These are phyloP conservation scores for Talaromyces borbonicus DNA, from an alignment of 495 filamentous ascomycete species.

Conservation along the genomic window DNA sequence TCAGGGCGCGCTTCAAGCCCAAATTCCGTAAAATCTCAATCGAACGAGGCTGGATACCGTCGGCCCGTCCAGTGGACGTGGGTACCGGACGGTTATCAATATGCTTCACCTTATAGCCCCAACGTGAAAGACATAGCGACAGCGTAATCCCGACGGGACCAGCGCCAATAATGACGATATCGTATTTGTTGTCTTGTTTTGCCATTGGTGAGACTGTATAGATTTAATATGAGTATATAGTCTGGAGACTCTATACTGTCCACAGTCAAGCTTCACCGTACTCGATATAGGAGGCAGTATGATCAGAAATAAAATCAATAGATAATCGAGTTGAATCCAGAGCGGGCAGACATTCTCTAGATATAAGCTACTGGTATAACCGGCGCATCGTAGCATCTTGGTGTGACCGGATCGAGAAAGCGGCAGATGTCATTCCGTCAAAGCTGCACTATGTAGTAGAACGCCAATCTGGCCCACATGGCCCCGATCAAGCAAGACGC, in stretches of 20 bases:
- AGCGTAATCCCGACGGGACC: conserved; percentile 82
- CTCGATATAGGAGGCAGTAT: no score
- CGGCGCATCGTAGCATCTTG: not conserved
- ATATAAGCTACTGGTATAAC: not conserved
- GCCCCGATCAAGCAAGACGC: no score
- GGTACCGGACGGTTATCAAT: conserved; percentile 56
- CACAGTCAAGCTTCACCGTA: no score
- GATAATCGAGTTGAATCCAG: not conserved
- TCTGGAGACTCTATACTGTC: no score
- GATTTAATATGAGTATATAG: not conserved
- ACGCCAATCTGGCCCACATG: not conserved
- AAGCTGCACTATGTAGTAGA: no score
- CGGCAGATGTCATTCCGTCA: not conserved
- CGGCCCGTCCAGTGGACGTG: conserved; percentile 57
- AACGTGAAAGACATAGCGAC: conserved; percentile 66
- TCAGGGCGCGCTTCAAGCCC: conserved; percentile 52
- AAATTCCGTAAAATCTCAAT: conserved; percentile 60
- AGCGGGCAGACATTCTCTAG: not conserved
- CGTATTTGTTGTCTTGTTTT: conserved; percentile 40
- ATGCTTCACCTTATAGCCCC: conserved; percentile 60
- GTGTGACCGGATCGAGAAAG: conserved; percentile 1
- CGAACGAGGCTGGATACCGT: conserved; percentile 68
- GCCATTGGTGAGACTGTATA: conserved; percentile 20
- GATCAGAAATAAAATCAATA: conserved; percentile 10
- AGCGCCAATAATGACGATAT: conserved; percentile 79